A percentile compares a stretch with the other conserved stretches of the same genome.
Evolutionary conservation across 768 basidiomycete species (phyloP).

Genomic region (Rhizopogon salebrosus): DNA sequence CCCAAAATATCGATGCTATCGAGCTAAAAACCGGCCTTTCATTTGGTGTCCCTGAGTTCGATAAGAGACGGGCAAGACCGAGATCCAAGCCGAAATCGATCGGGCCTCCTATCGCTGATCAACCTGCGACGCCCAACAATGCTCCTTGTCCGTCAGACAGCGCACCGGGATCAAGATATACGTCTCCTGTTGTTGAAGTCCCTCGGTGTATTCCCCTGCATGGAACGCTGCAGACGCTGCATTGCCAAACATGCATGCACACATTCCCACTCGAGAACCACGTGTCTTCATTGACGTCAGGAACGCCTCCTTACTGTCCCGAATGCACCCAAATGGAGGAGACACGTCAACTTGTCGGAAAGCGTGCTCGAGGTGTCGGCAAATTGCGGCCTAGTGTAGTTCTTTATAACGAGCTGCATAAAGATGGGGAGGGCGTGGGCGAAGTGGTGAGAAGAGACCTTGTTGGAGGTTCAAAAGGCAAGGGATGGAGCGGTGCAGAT

Average conservation of each 20-base stretch:
- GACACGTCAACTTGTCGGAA: slow-evolving; percentile 68
- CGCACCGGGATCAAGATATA: slow-evolving; percentile 32
- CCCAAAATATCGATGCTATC: slow-evolving; percentile 90
- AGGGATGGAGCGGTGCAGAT: slow-evolving; percentile 72
- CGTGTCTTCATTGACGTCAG: slow-evolving; percentile 53
- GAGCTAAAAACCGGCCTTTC: slow-evolving; percentile 84
- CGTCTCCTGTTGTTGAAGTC: slow-evolving; percentile 49
- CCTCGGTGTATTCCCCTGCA: slow-evolving; percentile 89
- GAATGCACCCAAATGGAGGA: slow-evolving; percentile 67
- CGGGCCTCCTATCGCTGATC: slow-evolving; percentile 10
- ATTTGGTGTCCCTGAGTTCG: slow-evolving; percentile 75
- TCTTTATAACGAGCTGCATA: slow-evolving; percentile 85
- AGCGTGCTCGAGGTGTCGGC: slow-evolving; percentile 77
- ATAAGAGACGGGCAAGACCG: slow-evolving; percentile 49
- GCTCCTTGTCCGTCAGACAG: slow-evolving; percentile 11
- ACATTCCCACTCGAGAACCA: slow-evolving; percentile 62
- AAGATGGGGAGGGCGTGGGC: slow-evolving; percentile 83
- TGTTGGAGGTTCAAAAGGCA: slow-evolving; percentile 62
- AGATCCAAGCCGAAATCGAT: slow-evolving; percentile 41
- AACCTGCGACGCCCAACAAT: slow-evolving; percentile 9
- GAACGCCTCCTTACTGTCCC: slow-evolving; percentile 71
- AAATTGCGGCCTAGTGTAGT: slow-evolving; percentile 83
- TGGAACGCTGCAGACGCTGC: slow-evolving; percentile 73
- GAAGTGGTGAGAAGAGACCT: slow-evolving; percentile 79
- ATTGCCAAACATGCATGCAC: slow-evolving; percentile 78